Evolutionary conservation across 306 rosid species (phyloP), one percentile per base, ranked within the genome.

Genomic region (Adenanthera pavonina): DNA sequence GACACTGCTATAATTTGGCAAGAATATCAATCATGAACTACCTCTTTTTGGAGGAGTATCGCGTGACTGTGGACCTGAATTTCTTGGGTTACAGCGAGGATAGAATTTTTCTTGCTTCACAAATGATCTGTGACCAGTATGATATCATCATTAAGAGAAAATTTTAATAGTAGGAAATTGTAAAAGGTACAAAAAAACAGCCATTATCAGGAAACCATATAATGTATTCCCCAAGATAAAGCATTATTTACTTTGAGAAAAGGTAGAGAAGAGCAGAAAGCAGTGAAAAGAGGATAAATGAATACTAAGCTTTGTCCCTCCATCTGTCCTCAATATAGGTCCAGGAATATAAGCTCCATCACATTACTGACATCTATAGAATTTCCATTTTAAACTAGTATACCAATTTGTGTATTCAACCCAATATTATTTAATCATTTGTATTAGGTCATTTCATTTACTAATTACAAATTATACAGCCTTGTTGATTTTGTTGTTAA

Each of bases 41-140:
- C 97, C 97, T 91, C 97, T 87, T 93, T 88, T 95, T 14, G 97
- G 99, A 46, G 99, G 99, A 40, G 89, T 88, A 76, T 95, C 99
- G 69, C 95, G 99, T 36, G 99, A 95, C 41, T 95, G 99, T 57
- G 94, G 99, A 72, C 97, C 97, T 66, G 93, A 89, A 75, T 81
- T 90, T 68, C 95, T 80, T 1, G 94, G 92, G 49, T 88, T 84
- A 81, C 97, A 95, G 30, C 97, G 97, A 74, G 93, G 90, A 69
- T 84, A 87, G 81, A 85, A 83, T 69, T 85, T 95, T 69, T 90
- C 94, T 78, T 86, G 97, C 80, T 88, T 89, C 80, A 82, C 80
- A 74, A 80, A 77, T 81, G 90, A 88, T 80, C 99, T 95, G 92
- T 73, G 81, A 76, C 78, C 78, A 60, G 47, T 51, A 69, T 69